Base-by-base conservation (phyloP, 1,139 yeast genomes). In the Protomyces lactucae-debilis region DNA sequence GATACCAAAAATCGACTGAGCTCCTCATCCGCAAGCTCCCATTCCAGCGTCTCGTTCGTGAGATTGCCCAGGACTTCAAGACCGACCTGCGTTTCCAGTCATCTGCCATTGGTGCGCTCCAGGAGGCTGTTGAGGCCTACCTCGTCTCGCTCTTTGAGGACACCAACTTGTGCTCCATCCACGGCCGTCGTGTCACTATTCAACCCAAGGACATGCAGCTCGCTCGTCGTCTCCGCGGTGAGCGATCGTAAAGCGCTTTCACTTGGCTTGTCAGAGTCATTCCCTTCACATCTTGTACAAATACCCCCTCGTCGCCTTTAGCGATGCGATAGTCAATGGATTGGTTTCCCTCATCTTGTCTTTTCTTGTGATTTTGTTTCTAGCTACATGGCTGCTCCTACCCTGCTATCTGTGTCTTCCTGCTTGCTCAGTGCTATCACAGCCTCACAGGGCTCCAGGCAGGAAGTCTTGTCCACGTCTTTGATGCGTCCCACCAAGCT, bases 211-310 rank as follows among this genome's bases (percentile, higher is more conserved):
- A 92, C 80, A 91, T 92, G 80, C 96, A 91, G 82, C 87, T 92
- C 78, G 98, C 98, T 73, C 91, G 98, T 85, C 93, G 98, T 87
- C 87, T 92, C 79, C 91, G 98, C 84, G 98, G 98, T 79, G 98
- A 69, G 66, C 69, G 71, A 40, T 67, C 71, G 21, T 69, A 69
- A 64, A 37, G 43, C 43, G 14, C 43, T 37, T 37, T 9, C 14
- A 12, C 32, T 28, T 28, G 32, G 32, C 32, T 36, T 51, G 48
- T 43, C 23, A 16, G 48, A 43, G 48, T 43, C 48, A 6, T 18
- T 16, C 48, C 48, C 48, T 43, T 21, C 18, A 43, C 25, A n/a
- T 43, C 48, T 43, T 43, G 48, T 43, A 43, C 48, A 43, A 43
- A 43, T 43, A 43, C 48, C 28, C 32, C 43, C 16, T 37, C 43